Base-by-base conservation (phyloP, 805 yeast species). In the Saccharomycopsis amapae region DNA sequence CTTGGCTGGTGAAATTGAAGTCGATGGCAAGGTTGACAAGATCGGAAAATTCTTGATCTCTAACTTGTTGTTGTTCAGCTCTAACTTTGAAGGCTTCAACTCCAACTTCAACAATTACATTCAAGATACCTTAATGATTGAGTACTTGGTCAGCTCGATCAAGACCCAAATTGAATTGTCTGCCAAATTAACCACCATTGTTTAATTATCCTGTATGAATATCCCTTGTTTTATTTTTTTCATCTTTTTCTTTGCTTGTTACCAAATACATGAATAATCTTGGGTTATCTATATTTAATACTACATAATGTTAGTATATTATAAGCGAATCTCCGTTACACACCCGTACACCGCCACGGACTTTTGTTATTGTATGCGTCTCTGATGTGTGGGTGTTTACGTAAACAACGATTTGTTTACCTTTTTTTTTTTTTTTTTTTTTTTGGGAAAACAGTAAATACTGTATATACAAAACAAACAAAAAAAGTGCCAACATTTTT, bases 121-220 rank as follows among this genome's bases (percentile, higher is more conserved):
- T 60, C 87, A 85, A 62, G 95, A 87, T 57, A 79, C 86, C 36
- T 71, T 84, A 51, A 76, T 86, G 78, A 75, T 87, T 52, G 90
- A 85, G 60, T 84, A 81, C 60, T 72, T 87, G 64, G 81, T 95
- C 47, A 78, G 81, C 55, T 84, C 93, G 45, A 79, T 87, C 56
- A 85, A 83, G 67, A 83, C 87, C 53, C 96, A 87, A 67, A 73
- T 85, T 53, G 89, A 83, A 61, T 71, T 83, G 58, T 78, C 87
- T 57, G 79, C 87, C 40, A 78, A 84, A 62, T 72, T 85, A 57
- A 79, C 86, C 40, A 77, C 81, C 30, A 26, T n/a, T n/a, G n/a
- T n/a, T n/a, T n/a, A n/a, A n/a, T n/a, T n/a, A n/a, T n/a, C n/a
- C n/a, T 7, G 30, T 26, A 26, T 26, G 30, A 26, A 12, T 9